Base-by-base conservation (phyloP, 257 asterid genomes). In the Penstemon eatonii region DNA sequence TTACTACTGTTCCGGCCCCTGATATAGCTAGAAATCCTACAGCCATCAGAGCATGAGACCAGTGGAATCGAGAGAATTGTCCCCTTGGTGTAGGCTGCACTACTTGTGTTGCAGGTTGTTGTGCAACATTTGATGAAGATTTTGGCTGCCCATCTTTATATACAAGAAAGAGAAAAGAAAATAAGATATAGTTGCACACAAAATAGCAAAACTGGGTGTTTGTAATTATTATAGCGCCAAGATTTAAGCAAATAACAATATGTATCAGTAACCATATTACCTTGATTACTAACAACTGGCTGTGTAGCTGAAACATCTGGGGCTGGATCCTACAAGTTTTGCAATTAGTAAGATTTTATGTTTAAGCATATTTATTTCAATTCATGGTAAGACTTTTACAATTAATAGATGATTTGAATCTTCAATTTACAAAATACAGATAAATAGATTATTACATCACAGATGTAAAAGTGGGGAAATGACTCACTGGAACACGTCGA, bases 401-500 rank as follows among this genome's bases (percentile, higher is more conserved):
- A 67, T 8, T 25, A 66, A 18, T 19, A 47, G 33, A 66, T 11
- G 25, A 13, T 25, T 25, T 25, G 1, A 25, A 25, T 25, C 33
- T 25, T 25, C 33, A 25, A 25, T 25, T 25, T 25, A 25, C 33
- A 69, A 36, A 68, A 41, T 47, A 50, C 45, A 65, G 5, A 61
- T 15, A 25, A 25, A 25, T 2, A 25, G 33, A 25, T 25, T 0
- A 25, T 25, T 25, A 25, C 2, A 25, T 25, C 33, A 25, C 33
- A 25, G 33, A 25, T 25, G 33, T 1, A 25, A 25, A 25, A 25
- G 33, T 25, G 33, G 12, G 41, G 47, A 56, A 41, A 59, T 42
- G 46, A 80, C 96, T 74, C 78, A 91, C 99, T 45, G 99, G 99
- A 82, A 94, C 96, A 61, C 90, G 95, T 50, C 90, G 91, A 74